A percentile compares a stretch with the other conserved stretches of the same genome.
Conservation (phyloP, 2,329 filamentous ascomycete genomes). For the Penicillium occitanis region DNA sequence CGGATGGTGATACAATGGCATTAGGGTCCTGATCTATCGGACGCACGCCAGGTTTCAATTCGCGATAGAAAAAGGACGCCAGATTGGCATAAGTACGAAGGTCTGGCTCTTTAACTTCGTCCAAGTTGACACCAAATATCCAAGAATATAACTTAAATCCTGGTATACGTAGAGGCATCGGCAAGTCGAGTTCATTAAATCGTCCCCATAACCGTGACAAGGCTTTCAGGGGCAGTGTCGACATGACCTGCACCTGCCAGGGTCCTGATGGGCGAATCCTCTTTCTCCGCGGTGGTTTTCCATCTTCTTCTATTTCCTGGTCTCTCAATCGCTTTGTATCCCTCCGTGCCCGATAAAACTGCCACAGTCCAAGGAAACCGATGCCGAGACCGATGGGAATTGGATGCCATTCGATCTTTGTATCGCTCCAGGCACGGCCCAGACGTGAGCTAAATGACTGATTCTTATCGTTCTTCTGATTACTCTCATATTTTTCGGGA, state of each 20-base stretch:
- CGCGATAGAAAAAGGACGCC: conserved; percentile 95
- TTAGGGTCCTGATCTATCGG: conserved; percentile 79
- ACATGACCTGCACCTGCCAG: conserved; percentile 94
- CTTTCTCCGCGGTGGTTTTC: conserved; percentile 52
- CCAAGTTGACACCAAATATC: conserved; percentile 86
- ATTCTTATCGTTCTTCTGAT: conserved; percentile 40
- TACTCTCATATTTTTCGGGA: conserved; percentile 40
- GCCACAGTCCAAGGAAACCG: conserved; percentile 76
- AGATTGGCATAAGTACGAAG: conserved; percentile 89
- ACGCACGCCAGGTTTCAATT: conserved; percentile 81
- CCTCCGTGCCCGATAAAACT: conserved; percentile 72
- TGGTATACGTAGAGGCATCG: conserved; percentile 81
- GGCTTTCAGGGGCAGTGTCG: conserved; percentile 84
- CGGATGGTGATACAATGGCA: conserved; percentile 81
- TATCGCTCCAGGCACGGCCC: conserved; percentile 59
- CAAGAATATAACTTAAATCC: conserved; percentile 90
- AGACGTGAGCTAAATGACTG: conserved; percentile 60
- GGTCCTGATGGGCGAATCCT: conserved; percentile 79
- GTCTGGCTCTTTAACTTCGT: conserved; percentile 84
- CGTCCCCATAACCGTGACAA: conserved; percentile 84
- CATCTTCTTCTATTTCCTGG: conserved; percentile 43
- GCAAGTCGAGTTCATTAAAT: conserved; percentile 87
- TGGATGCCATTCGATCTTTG: conserved; percentile 80
- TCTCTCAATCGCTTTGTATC: conserved; percentile 49
- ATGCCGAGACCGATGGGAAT: conserved; percentile 86